A percentile compares a stretch with the other conserved stretches of the same genome.
phyloP scores from a whole-genome alignment of 2,329 filamentous ascomycete genomes.

The Alternaria ventricosa region DNA sequence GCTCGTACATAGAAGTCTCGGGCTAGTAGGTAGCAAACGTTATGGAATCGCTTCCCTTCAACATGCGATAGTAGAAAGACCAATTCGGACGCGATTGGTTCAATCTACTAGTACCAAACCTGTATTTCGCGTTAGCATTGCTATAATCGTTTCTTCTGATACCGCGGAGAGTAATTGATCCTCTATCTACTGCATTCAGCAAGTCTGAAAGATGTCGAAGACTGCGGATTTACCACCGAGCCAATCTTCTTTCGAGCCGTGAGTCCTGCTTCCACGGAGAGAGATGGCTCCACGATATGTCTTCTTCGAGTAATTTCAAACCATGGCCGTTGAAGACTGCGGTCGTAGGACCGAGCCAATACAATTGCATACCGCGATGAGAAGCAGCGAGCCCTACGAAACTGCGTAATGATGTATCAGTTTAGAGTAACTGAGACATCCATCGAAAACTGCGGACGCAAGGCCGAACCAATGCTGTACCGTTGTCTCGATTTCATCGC shows the following conservation, averaged over 20 bases:
- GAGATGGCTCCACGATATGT: not conserved
- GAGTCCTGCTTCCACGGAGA: not conserved
- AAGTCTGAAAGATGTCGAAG: not conserved
- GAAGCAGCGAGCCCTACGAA: not conserved
- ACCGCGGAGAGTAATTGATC: not conserved
- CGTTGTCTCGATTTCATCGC: not conserved
- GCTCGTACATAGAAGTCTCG: too few relatives aligned
- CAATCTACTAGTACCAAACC: too few relatives aligned
- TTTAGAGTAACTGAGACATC: not conserved
- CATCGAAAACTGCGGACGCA: not conserved
- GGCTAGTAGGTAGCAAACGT: too few relatives aligned
- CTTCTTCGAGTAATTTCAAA: not conserved
- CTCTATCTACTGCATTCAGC: not conserved
- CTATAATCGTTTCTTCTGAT: too few relatives aligned
- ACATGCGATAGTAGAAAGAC: too few relatives aligned
- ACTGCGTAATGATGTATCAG: not conserved
- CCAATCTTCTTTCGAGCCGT: not conserved
- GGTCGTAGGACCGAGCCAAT: not conserved
- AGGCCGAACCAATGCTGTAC: not conserved
- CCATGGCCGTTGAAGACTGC: not conserved
- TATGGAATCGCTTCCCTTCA: too few relatives aligned
- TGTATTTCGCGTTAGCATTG: too few relatives aligned
- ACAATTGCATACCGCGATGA: not conserved
- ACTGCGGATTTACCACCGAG: not conserved
- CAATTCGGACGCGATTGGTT: too few relatives aligned